These are phyloP conservation scores for Pseudonectria buxi DNA, from an alignment of 2,329 filamentous ascomycete species.

Conservation along the genomic window DNA sequence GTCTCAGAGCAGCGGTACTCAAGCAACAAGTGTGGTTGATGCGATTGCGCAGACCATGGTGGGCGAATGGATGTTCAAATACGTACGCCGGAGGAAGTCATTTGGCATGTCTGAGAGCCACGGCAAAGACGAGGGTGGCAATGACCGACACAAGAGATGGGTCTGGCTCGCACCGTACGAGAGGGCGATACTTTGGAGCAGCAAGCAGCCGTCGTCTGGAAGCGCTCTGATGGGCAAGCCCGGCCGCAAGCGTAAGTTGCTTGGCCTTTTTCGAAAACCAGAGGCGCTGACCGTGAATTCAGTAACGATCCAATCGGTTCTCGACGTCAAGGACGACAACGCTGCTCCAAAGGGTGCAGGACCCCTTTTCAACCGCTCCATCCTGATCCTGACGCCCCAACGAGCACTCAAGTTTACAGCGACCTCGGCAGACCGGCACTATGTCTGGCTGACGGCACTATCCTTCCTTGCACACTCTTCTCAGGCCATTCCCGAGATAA, in stretches of 20 bases:
- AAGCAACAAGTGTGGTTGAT: conserved; percentile 79
- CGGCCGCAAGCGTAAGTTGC: conserved; percentile 79
- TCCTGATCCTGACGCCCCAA: conserved; percentile 88
- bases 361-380: conserved; percentile 79
- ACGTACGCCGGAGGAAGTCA: conserved; percentile 79
- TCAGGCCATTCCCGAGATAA: conserved; percentile 70
- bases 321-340: conserved; percentile 95
- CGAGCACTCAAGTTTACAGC: conserved; percentile 95
- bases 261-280: conserved; percentile 5
- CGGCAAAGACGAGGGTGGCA: conserved; percentile 63
- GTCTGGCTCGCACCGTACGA: conserved; percentile 98
- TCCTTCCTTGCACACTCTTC: conserved; percentile 91
- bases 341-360: conserved; percentile 65
- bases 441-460: conserved; percentile 87
- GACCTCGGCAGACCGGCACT: conserved; percentile 74
- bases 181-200: conserved; percentile 94
- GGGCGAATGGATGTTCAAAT: conserved; percentile 95
- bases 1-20: conserved; percentile 50
- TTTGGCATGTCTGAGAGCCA: conserved; percentile 71
- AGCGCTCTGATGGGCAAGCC: conserved; percentile 87
- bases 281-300: conserved; percentile 25
- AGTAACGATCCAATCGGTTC: conserved; percentile 93
- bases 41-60: conserved; percentile 98
- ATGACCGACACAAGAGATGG: conserved; percentile 88
- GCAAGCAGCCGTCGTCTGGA: conserved; percentile 87